Evolutionary conservation across 2,329 filamentous ascomycete species (phyloP), one percentile per base, ranked within the genome.

Genomic region (Diaporthe destruens): DNA sequence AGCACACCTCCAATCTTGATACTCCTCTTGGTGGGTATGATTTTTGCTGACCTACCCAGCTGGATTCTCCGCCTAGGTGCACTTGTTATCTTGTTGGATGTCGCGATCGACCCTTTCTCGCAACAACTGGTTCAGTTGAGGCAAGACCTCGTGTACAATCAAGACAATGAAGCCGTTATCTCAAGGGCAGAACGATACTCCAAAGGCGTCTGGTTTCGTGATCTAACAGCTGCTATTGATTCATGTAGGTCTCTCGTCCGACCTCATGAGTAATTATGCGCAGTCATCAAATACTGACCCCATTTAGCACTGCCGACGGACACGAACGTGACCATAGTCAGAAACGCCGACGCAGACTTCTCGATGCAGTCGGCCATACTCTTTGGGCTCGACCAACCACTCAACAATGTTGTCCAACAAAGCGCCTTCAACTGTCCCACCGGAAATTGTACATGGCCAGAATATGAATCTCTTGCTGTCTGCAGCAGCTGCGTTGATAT

Each of bases 361-460:
- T 72, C 63, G 16, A 69, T 72, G 54, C 71, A 72, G 47, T 65
- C 63, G 6, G 71, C 71, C 7, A 56, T 72, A 20, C 71, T 69
- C n/a, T 65, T 36, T 25, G 71, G 70, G 3, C 51, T 72, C 23
- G 57, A 63, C 25, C 57, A 65, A 25, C 54, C 70, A 6, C 34
- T 72, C 23, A 25, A 36, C 18, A 53, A 69, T 34, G 49, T 72
- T 1, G 20, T 66, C 7, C 34, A 55, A 18, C 61, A 72, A 34
- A 44, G 49, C 29, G 23, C 53, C 11, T 72, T 66, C 63, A 55
- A 34, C 25, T 69, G 70, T 32, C 63, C 63, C n/a, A 72, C 63
- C 1, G 70, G 56, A 4, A 65, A 72, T 34, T 72, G 70, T n/a
- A 63, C 47, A n/a, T 72, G 63, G 53, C 70, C 70, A 16, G 42